Evolutionary conservation across 306 rosid genomes (phyloP).

Genomic region (Begonia loranthoides): DNA sequence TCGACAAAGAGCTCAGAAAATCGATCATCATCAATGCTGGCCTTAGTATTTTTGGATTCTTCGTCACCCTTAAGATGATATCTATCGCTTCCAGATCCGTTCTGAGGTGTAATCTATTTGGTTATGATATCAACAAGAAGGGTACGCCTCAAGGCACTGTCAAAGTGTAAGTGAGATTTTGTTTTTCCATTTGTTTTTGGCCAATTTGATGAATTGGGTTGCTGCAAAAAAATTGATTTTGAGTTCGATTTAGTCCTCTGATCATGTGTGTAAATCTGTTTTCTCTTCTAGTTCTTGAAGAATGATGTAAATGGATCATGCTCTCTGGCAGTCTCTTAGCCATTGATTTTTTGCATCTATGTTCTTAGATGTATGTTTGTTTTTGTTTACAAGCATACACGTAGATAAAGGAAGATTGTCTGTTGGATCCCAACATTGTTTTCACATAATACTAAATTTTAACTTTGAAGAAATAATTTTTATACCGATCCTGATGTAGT

Average conservation of each 20-base stretch:
- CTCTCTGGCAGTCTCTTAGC: no score
- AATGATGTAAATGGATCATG: no score
- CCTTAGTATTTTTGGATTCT: slow-evolving; percentile 48
- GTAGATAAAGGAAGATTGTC: no score
- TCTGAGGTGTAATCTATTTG: slow-evolving; percentile 59
- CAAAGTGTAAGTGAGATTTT: slow-evolving; percentile 54
- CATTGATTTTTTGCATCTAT: no score
- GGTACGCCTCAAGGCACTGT: slow-evolving; percentile 66
- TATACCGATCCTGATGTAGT: no score
- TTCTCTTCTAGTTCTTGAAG: neutral
- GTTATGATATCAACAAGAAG: slow-evolving; percentile 83
- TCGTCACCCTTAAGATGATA: slow-evolving; percentile 50
- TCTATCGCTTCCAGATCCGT: slow-evolving; percentile 82
- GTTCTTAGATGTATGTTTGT: no score
- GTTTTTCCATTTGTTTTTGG: neutral
- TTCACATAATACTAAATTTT: no score
- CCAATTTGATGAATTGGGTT: slow-evolving; percentile 1
- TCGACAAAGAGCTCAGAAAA: slow-evolving; percentile 41
- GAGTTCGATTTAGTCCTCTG: neutral
- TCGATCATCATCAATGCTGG: slow-evolving; percentile 70
- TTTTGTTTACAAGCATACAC: no score
- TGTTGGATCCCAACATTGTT: no score
- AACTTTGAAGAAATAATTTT: no score
- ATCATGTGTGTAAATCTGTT: neutral
- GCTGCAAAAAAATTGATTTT: neutral